Evolutionary conservation across 148 eudicot species (phyloP), one percentile per base, ranked within the genome.

Genomic region (Nepenthes mirabilis): DNA sequence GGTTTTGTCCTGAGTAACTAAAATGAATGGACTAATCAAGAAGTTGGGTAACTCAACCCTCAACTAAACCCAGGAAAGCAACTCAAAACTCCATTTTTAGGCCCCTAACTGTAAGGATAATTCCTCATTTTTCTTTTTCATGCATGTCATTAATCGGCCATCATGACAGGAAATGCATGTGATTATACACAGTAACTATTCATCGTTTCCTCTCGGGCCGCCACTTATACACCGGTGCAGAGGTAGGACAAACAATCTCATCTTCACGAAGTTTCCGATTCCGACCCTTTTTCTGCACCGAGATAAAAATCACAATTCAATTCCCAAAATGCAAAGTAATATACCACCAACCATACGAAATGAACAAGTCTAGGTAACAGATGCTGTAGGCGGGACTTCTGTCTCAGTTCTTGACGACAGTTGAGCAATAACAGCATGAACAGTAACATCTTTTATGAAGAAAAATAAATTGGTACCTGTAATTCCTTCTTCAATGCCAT

Each of bases 401-500:
- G 11, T 32, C 5, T 52, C 55, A 52, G 55, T 52, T 52, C n/a
- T 1, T 12, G 14, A 6, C 5, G 0, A 1, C 32, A n/a, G 32
- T 6, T 11, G 2, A 11, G 14, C 5, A 52, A 23, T 52, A 3
- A 52, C 1, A 33, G 55, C 1, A 13, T 32, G 5, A 7, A 52
- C 2, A 52, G 23, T 13, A 13, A 5, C 47, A 43, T 2, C 2
- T 9, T 43, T 47, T 9, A 55, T 5, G 66, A 33, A 3, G 55
- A 47, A 11, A 14, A 43, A 32, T 34, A 40, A 40, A 43, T 14
- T 8, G 12, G n/a, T 76, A 91, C 97, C 97, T 85, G 91, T 56
- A 91, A 65, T 72, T 91, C 95, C 74, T 84, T 87, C 76, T 91
- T 72, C 86, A 91, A 45, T 49, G 93, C 68, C 97, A 87, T 87